Percentiles rank a stretch among this genome's conserved stretches.
Conservation (phyloP, 1,139 yeast species). For the Candida anutae region DNA sequence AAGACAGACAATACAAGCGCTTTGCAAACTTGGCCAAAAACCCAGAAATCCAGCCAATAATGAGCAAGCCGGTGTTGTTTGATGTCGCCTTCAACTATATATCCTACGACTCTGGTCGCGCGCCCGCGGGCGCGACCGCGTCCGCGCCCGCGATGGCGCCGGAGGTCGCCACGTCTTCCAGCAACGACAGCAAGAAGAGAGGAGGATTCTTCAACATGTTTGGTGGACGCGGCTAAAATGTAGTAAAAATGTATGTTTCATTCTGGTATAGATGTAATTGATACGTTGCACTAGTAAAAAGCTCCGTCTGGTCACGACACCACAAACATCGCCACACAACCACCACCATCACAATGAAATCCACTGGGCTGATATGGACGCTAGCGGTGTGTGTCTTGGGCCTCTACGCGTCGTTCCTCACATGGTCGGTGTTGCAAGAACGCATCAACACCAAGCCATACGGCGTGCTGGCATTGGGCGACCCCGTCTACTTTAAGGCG, state of each 20-base stretch:
- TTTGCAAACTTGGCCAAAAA: conserved; percentile 39
- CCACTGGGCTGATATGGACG: conserved; percentile 18
- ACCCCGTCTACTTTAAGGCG: conserved; percentile 53
- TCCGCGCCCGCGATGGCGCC: conserved; percentile 6
- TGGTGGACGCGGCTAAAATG: conserved; percentile 17
- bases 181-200: conserved; percentile 19
- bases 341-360: conserved; percentile 6
- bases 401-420: conserved; percentile 73
- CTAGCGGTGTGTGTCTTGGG: conserved; percentile 57
- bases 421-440: conserved; percentile 92
- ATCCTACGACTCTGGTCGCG: conserved; percentile 26
- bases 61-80: conserved; percentile 81
- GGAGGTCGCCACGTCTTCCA: conserved; percentile 8
- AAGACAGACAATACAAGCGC: conserved; percentile 36
- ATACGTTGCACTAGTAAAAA: too few species aligned
- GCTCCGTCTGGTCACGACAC: too few species aligned
- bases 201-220: conserved; percentile 41
- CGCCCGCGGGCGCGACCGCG: conserved; percentile 5
- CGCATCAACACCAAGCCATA: conserved; percentile 75
- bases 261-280: too few species aligned
- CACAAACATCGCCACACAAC: too few species aligned
- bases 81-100: conserved; percentile 85
- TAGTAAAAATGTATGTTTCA: too few species aligned
- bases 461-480: conserved; percentile 33
- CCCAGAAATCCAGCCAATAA: conserved; percentile 43